Conservation (phyloP, 2,329 filamentous ascomycete species). For the Penicillium sp. region DNA sequence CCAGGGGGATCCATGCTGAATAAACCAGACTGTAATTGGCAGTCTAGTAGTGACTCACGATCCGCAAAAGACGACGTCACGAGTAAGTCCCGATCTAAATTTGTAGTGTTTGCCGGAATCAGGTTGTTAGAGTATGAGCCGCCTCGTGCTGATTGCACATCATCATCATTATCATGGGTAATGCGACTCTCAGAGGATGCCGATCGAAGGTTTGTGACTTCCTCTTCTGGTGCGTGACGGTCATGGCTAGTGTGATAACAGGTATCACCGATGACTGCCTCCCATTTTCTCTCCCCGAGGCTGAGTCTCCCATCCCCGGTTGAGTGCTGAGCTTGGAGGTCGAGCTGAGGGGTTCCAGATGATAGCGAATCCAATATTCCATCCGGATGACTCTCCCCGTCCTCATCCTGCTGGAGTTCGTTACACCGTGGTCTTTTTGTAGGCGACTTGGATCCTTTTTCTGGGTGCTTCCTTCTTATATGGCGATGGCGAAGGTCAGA, state of each 20-base stretch:
- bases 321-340: not conserved
- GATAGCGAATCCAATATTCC: not conserved
- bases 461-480: constrained; percentile 44
- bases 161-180: no score
- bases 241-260: not conserved
- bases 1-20: not conserved
- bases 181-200: no score
- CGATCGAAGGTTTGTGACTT: not conserved
- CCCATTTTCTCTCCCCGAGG: not conserved
- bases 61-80: not conserved
- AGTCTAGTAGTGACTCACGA: not conserved
- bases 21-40: not conserved
- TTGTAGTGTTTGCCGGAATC: not conserved
- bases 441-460: constrained; percentile 14
- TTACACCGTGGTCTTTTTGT: constrained; percentile 2
- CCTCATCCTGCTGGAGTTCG: not conserved
- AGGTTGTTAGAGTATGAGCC: not conserved
- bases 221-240: not conserved
- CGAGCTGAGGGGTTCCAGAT: not conserved
- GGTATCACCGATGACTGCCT: not conserved
- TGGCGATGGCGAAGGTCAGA: constrained; percentile 43
- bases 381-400: not conserved
- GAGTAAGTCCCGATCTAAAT: not conserved
- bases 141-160: not conserved
- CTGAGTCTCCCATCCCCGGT: not conserved